Conservation (phyloP, 345 rosid species). For the Salix purpurea region DNA sequence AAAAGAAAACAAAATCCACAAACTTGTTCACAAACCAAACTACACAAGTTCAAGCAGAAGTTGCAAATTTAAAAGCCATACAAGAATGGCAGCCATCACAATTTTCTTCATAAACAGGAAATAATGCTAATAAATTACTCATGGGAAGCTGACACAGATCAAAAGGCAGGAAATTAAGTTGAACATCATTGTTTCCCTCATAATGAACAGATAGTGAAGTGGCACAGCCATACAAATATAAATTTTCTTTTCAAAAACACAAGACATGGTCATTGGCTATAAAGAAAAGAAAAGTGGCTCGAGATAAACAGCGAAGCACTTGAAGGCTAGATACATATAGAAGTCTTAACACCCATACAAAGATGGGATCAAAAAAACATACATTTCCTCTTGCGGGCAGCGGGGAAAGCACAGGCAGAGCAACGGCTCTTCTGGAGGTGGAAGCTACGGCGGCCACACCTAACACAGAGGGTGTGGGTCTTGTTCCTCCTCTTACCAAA, state of each 20-base stretch:
- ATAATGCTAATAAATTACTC: not conserved
- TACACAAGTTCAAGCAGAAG: not conserved
- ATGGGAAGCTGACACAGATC: not conserved
- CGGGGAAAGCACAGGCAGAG: slow-evolving; percentile 85
- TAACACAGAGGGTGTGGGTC: slow-evolving; percentile 93
- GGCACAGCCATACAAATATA: not conserved
- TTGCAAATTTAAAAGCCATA: not conserved
- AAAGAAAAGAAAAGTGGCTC: not conserved
- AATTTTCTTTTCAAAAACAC: not conserved
- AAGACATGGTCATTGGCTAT: not conserved
- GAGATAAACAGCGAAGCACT: not conserved
- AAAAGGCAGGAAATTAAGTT: not conserved
- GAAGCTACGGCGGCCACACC: slow-evolving; percentile 98
- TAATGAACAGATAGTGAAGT: not conserved
- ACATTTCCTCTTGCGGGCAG: slow-evolving; percentile 98
- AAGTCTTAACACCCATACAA: not conserved
- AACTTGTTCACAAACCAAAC: not conserved
- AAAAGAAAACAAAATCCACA: not conserved
- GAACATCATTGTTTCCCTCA: no score
- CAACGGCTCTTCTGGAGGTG: slow-evolving; percentile 99
- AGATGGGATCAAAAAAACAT: slow-evolving; percentile 18
- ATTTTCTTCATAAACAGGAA: not conserved
- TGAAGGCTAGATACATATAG: not conserved
- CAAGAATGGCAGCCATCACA: not conserved
- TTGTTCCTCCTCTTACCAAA: slow-evolving; percentile 98